phyloP scores from a whole-genome alignment of 345 rosid genomes.

The Euphorbia lathyris region DNA sequence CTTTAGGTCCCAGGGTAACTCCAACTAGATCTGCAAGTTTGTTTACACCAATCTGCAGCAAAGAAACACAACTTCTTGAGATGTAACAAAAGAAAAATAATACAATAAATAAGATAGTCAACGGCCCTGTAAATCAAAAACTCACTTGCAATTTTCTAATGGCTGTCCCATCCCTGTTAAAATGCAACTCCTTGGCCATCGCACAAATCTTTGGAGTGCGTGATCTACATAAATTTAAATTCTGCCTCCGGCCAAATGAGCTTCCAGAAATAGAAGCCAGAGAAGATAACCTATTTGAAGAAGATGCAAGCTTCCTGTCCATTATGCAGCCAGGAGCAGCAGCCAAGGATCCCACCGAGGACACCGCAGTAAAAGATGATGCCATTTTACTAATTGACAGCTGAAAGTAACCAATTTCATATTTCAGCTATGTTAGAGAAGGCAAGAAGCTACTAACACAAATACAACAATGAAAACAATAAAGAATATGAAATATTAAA shows the following conservation, averaged over 20 bases:
- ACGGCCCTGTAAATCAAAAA: neutral
- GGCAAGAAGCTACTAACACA: neutral
- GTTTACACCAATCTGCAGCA: conserved; percentile 81
- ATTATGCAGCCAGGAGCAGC: conserved; percentile 43
- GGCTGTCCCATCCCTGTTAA: conserved; percentile 91
- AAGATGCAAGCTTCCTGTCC: conserved; percentile 53
- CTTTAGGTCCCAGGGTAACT: conserved; percentile 94
- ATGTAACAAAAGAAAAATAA: neutral
- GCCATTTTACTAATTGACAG: conserved; percentile 52
- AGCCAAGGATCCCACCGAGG: conserved; percentile 62
- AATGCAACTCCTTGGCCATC: conserved; percentile 82
- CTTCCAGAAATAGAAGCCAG: conserved; percentile 59
- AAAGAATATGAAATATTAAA: too few relatives aligned
- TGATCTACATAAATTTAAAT: conserved; percentile 42
- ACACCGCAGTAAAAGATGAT: conserved; percentile 65
- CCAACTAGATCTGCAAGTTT: conserved; percentile 98
- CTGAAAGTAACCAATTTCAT: neutral
- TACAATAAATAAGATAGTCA: neutral
- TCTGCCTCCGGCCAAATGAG: conserved; percentile 55
- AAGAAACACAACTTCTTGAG: conserved; percentile 3
- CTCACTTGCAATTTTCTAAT: conserved; percentile 87
- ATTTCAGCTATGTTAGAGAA: neutral
- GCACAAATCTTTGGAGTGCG: conserved; percentile 57
- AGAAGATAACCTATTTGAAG: conserved; percentile 65
- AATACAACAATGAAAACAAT: neutral